Conservation (phyloP, 2,329 filamentous ascomycete genomes). For the Cladophialophora exuberans region DNA sequence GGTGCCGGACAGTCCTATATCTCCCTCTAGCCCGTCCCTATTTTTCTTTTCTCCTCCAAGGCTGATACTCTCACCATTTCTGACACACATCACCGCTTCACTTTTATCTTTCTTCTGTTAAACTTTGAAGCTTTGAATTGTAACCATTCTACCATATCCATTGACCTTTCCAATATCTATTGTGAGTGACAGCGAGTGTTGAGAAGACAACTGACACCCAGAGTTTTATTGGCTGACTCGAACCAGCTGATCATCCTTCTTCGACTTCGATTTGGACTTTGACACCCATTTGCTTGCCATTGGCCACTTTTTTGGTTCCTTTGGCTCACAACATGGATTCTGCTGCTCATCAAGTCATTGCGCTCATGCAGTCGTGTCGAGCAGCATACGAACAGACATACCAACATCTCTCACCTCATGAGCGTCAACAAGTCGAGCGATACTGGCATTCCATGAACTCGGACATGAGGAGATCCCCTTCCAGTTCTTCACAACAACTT, state of each 20-base stretch:
- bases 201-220: constrained; percentile 9
- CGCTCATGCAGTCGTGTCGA: constrained; percentile 26
- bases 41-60: constrained; percentile 5
- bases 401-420: constrained; percentile 25
- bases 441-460: constrained; percentile 27
- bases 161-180: constrained; percentile 3
- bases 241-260: constrained; percentile 2
- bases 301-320: constrained; percentile 5
- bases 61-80: constrained; percentile 8
- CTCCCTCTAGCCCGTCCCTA: constrained; percentile 13
- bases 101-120: constrained; percentile 3
- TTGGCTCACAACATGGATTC: constrained; percentile 23
- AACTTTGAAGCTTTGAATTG: constrained; percentile 7
- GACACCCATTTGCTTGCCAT: neutral
- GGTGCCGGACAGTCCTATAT: constrained; percentile 13
- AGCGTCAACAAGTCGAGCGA: constrained; percentile 27
- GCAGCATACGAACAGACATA: constrained; percentile 28
- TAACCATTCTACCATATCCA: constrained; percentile 9
- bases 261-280: too few relatives aligned
- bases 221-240: constrained; percentile 14
- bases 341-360: constrained; percentile 22
- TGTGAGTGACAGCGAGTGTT: constrained; percentile 15
- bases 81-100: constrained; percentile 12
- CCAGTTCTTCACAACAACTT: constrained; percentile 7
- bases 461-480: constrained; percentile 14